phyloP scores from a whole-genome alignment of 208 protist genomes.

The Leishmania mexicana region DNA sequence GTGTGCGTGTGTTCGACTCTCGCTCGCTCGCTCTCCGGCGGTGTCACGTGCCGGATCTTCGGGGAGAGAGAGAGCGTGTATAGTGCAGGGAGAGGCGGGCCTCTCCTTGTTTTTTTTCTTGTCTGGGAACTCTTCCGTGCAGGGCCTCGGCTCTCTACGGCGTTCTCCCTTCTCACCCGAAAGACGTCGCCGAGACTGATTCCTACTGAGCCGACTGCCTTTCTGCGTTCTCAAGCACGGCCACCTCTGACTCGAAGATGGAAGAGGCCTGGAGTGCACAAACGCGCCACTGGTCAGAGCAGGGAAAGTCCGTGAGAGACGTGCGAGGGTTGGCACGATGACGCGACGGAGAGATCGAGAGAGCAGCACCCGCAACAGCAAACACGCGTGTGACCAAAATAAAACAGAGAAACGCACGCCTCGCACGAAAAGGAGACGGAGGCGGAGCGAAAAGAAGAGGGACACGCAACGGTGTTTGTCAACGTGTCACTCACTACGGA shows the following conservation, averaged over 20 bases:
- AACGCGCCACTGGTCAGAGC: background rate
- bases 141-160: background rate
- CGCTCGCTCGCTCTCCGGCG: background rate
- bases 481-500: background rate
- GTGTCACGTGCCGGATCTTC: slow-evolving; percentile 8
- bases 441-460: background rate
- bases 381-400: too few species aligned
- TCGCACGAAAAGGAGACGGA: background rate
- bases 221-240: background rate
- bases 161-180: background rate
- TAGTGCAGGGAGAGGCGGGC: background rate
- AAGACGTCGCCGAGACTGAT: background rate
- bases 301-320: background rate
- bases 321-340: background rate
- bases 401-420: background rate
- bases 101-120: background rate
- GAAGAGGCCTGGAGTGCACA: background rate
- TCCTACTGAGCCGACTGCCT: background rate
- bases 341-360: background rate
- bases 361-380: background rate
- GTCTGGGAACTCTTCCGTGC: background rate
- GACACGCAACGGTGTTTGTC: background rate
- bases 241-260: background rate
- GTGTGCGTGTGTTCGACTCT: background rate
- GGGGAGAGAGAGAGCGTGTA: background rate